These are phyloP conservation scores for Emergomyces africanus DNA, from an alignment of 2,329 filamentous ascomycete genomes.

Conservation along the genomic window DNA sequence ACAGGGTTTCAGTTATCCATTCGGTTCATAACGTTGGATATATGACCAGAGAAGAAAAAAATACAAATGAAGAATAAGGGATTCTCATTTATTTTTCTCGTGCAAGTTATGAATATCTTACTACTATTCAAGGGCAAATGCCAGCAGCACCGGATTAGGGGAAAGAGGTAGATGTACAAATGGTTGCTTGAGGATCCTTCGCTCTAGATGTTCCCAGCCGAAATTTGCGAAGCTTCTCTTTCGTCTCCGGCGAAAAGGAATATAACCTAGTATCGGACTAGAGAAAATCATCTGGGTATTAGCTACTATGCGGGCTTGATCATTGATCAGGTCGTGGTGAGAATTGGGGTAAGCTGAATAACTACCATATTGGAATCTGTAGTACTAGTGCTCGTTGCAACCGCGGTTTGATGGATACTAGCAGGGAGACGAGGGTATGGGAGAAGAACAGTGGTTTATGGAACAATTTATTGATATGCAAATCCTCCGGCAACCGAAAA, in stretches of 20 bases:
- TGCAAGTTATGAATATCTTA: neutral
- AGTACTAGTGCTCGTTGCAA: neutral
- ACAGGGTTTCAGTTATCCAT: constrained; percentile 11
- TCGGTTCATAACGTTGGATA: neutral
- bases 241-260: constrained; percentile 83
- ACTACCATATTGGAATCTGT: neutral
- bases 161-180: constrained; percentile 54
- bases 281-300: constrained; percentile 15
- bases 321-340: neutral
- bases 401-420: neutral
- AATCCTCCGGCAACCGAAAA: neutral
- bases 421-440: neutral
- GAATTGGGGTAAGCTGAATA: neutral
- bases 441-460: neutral
- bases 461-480: neutral
- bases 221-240: constrained; percentile 85
- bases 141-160: constrained; percentile 2
- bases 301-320: neutral
- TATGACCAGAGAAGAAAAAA: neutral
- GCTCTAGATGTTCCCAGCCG: constrained; percentile 78
- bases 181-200: constrained; percentile 76
- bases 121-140: neutral
- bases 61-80: neutral
- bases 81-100: neutral
- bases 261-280: constrained; percentile 80